phyloP scores from a whole-genome alignment of 805 yeast species.

The Pichia californica region DNA sequence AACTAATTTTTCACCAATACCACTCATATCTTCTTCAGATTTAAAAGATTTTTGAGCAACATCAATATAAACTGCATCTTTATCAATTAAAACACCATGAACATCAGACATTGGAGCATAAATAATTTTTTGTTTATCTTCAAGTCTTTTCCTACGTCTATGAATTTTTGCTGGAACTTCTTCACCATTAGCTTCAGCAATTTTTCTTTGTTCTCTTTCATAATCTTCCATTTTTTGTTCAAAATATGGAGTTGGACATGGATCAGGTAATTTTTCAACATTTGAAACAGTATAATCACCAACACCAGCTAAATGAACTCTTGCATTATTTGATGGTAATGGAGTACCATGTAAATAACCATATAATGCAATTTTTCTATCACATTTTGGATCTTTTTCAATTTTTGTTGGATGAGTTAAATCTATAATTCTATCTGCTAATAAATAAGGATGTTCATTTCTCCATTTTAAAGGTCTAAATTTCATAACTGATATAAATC shows the following conservation, averaged over 20 bases:
- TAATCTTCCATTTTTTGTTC: slow-evolving; percentile 80
- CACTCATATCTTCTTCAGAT: slow-evolving; percentile 33
- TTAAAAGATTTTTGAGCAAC: slow-evolving; percentile 40
- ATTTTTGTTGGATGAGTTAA: slow-evolving; percentile 85
- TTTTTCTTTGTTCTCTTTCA: slow-evolving; percentile 66
- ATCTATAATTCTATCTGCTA: slow-evolving; percentile 86
- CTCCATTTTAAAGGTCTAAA: slow-evolving; percentile 99
- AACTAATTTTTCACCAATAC: slow-evolving; percentile 82
- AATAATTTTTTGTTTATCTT: slow-evolving; percentile 87
- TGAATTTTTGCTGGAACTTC: slow-evolving; percentile 37
- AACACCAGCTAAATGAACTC: slow-evolving; percentile 90
- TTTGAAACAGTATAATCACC: slow-evolving; percentile 78
- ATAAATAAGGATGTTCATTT: slow-evolving; percentile 92
- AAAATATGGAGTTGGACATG: slow-evolving; percentile 95
- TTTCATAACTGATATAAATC: slow-evolving; percentile 95
- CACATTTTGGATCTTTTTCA: slow-evolving; percentile 73
- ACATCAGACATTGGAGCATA: slow-evolving; percentile 99
- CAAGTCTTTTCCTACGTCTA: slow-evolving; percentile 79
- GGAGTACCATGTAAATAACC: slow-evolving; percentile 97
- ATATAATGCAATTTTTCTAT: slow-evolving; percentile 83
- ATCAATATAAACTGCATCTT: slow-evolving; percentile 94
- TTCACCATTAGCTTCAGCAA: slow-evolving; percentile 57
- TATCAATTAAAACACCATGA: slow-evolving; percentile 96
- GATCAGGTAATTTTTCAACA: slow-evolving; percentile 91
- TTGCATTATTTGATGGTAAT: slow-evolving; percentile 56